These are phyloP conservation scores for Tolypocladium capitatum DNA, from an alignment of 2,329 filamentous ascomycete species.

Conservation along the genomic window DNA sequence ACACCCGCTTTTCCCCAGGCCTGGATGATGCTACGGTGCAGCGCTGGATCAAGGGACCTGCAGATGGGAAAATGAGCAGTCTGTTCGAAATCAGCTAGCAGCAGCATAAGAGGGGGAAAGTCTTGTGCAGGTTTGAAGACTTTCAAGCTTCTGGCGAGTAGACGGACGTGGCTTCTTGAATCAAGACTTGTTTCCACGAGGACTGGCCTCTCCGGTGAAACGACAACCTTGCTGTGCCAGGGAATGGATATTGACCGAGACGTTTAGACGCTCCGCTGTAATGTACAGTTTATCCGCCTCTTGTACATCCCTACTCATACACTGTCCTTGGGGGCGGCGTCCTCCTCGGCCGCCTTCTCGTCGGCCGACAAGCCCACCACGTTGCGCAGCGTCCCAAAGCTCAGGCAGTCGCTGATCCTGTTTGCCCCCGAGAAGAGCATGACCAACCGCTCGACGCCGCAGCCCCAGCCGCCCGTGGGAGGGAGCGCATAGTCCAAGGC, in stretches of 20 bases:
- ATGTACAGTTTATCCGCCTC: not conserved
- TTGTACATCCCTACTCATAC: not conserved
- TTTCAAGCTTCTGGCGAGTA: not conserved
- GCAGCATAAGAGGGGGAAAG: not conserved
- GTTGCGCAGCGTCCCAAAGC: constrained; percentile 73
- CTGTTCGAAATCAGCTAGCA: constrained; percentile 10
- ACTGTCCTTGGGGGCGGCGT: not conserved
- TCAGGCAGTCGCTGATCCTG: constrained; percentile 73
- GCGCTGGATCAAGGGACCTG: constrained; percentile 15
- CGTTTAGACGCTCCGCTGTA: not conserved
- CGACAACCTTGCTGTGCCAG: not conserved
- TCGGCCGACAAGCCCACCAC: constrained; percentile 39
- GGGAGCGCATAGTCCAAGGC: constrained; percentile 81
- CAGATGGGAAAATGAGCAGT: constrained; percentile 8
- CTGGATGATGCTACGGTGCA: constrained; percentile 25
- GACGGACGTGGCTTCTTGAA: constrained; percentile 3
- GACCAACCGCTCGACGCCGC: constrained; percentile 76
- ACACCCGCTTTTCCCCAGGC: constrained; percentile 25
- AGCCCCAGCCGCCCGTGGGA: constrained; percentile 95
- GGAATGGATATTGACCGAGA: not conserved
- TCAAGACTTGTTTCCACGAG: constrained; percentile 2
- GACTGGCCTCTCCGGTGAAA: not conserved
- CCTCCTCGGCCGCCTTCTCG: constrained; percentile 13
- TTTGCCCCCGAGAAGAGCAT: constrained; percentile 77
- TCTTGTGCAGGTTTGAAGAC: not conserved